Base-by-base conservation (phyloP, 2,329 filamentous ascomycete genomes). In the Fusarium tanahbumbuense region DNA sequence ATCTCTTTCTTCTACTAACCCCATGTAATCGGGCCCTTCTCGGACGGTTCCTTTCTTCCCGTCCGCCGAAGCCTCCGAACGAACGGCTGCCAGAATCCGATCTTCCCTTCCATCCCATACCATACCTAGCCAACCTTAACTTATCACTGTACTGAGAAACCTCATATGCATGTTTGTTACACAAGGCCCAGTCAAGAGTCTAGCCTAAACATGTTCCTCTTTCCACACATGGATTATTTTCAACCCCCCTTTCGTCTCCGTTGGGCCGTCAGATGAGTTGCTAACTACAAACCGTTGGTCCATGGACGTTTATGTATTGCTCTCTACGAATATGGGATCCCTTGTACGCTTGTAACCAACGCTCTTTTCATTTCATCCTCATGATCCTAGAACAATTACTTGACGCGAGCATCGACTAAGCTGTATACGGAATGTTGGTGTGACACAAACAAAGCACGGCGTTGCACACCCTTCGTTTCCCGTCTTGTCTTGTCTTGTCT, bases 391-490 rank as follows among this genome's bases (percentile, higher is more conserved):
- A 46, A 30, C 45, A 58, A 63, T 52, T 22, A 45, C 48, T 67
- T 56, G 68, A 62, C 61, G 60, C 64, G 65, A 55, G 53, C 59
- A 67, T 57, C 58, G 50, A 41, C 40, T 56, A 64, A 46, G 15
- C 40, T 57, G 47, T n/a, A 41, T 41, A 55, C 32, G 42, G 44
- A 28, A 52, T 27, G 27, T 52, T 45, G 64, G 64, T 71, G 73
- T 60, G 50, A 74, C 75, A 71, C 72, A 75, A 76, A 70, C 70
- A 70, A 56, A 72, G 56, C 68, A 65, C 63, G 46, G 53, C 55
- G 67, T 70, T 66, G 28, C 57, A 74, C 73, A 67, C 60, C 44
- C 65, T 71, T 75, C 71, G 69, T 76, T 74, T 72, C 72, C 70
- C 34, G 57, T 67, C 45, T 61, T 73, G 63, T 59, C 68, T 53